These are phyloP conservation scores for Phoma sp. DNA, from an alignment of 2,329 filamentous ascomycete genomes.

Conservation along the genomic window DNA sequence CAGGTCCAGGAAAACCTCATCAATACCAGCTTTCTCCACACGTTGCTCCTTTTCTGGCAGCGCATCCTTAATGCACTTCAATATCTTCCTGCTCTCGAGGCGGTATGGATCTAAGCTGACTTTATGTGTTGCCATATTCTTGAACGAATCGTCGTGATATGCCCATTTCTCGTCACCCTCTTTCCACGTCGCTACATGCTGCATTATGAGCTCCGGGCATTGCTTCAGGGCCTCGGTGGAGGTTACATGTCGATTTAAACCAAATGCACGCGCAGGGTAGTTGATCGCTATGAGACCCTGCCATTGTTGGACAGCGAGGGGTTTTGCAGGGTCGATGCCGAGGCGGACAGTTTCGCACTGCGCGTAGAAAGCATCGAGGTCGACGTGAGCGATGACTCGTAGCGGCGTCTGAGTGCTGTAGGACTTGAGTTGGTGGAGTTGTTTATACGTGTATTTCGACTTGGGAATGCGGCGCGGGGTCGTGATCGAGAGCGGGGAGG, in stretches of 20 bases:
- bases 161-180: constrained; percentile 92
- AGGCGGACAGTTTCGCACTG: constrained; percentile 95
- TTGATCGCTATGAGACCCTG: constrained; percentile 95
- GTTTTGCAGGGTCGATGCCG: constrained; percentile 74
- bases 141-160: constrained; percentile 81
- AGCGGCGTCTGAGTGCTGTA: constrained; percentile 78
- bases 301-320: constrained; percentile 94
- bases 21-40: constrained; percentile 92
- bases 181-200: constrained; percentile 95
- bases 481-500: constrained; percentile 54
- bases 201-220: constrained; percentile 82
- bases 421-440: constrained; percentile 77
- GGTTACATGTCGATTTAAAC: constrained; percentile 80
- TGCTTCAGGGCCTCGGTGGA: constrained; percentile 83
- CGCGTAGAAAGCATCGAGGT: constrained; percentile 94
- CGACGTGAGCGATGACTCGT: constrained; percentile 87
- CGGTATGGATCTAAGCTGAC: constrained; percentile 94
- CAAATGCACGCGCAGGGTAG: constrained; percentile 84
- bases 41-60: constrained; percentile 71
- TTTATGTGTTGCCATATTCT: constrained; percentile 86
- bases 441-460: constrained; percentile 85
- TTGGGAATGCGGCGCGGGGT: constrained; percentile 49
- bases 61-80: constrained; percentile 77
- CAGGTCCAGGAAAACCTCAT: constrained; percentile 94
- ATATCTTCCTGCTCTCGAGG: constrained; percentile 80